Base-by-base conservation (phyloP, 257 asterid genomes). In the Craterostigma plantagineum region DNA sequence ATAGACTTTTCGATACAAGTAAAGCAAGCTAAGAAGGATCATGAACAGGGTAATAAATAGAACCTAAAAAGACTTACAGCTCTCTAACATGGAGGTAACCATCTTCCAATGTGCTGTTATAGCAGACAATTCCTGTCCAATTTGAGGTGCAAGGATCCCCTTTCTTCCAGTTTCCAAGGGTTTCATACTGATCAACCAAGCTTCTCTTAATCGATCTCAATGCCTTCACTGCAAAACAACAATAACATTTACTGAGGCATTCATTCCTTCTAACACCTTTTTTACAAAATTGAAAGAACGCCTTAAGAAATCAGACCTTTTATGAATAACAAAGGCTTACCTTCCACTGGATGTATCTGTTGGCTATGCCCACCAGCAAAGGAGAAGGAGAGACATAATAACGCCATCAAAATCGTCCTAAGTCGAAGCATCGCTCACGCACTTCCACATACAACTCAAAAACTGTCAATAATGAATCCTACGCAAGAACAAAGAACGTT, bases 81-180 rank as follows among this genome's bases (percentile, higher is more conserved):
- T 83, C 94, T 45, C 42, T 51, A 47, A 90, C 82, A 61, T 90
- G 99, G 58, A 75, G 59, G 55, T 65, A 51, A 14, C 68, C 77
- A 66, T 90, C 96, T n/a, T 27, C 60, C 46, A 65, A 57, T 12
- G 93, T 62, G 16, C 43, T 34, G 54, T 80, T 75, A 56, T 66
- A 49, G 79, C 99, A 90, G 37, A 55, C 16, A 46, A 84, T 45
- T 55, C 94, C 92, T 0, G 67, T 64, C 99, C 99, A 90, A 35
- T 71, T 75, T 18, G 96, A 75, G 43, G 43, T 58, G 58, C 99
- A 90, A 17, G 99, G 99, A 73, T 90, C 99, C 50, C 90, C 91
- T 34, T 51, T 55, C 10, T 52, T 63, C 99, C 99, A 90, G 43
- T 55, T 62, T 6, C 47, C 62, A 50, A 90, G 99, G 59, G 63